Evolutionary conservation across 192 early-diverging fungal species (phyloP).

Genomic region (Blastocladiella britannica): DNA sequence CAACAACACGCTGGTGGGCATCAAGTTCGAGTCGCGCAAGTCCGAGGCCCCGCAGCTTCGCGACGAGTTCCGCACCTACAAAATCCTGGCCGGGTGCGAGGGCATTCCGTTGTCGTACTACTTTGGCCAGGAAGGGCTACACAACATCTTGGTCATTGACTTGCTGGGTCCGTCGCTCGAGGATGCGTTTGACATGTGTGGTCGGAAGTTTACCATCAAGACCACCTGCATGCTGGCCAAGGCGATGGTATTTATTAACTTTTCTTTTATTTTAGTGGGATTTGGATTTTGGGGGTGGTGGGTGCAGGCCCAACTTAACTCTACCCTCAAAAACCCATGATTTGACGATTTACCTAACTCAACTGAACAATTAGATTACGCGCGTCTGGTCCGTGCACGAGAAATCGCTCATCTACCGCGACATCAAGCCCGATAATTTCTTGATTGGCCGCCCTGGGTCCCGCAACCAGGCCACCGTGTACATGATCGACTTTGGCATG

Average conservation of each 20-base stretch:
- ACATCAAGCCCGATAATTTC: slow-evolving; percentile 99
- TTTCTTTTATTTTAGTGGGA: background rate
- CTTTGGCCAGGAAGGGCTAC: slow-evolving; percentile 91
- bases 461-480: slow-evolving; percentile 40
- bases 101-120: slow-evolving; percentile 83
- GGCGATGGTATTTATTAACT: slow-evolving; percentile 46
- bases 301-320: too few relatives aligned
- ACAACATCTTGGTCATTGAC: slow-evolving; percentile 88
- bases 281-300: too few relatives aligned
- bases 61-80: slow-evolving; percentile 90
- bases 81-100: slow-evolving; percentile 54
- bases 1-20: slow-evolving; percentile 80
- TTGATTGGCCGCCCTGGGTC: slow-evolving; percentile 61
- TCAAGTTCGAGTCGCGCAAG: slow-evolving; percentile 96
- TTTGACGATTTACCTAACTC: too few relatives aligned
- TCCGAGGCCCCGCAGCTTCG: slow-evolving; percentile 89
- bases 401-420: slow-evolving; percentile 84
- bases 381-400: slow-evolving; percentile 88
- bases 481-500: slow-evolving; percentile 97
- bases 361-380: too few relatives aligned
- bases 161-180: slow-evolving; percentile 81
- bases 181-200: slow-evolving; percentile 90
- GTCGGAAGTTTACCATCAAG: slow-evolving; percentile 72
- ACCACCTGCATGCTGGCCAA: slow-evolving; percentile 93
- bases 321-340: too few relatives aligned